Base-by-base conservation (phyloP, 1,284 basidiomycete species). In the Hemileia vastatrix region DNA sequence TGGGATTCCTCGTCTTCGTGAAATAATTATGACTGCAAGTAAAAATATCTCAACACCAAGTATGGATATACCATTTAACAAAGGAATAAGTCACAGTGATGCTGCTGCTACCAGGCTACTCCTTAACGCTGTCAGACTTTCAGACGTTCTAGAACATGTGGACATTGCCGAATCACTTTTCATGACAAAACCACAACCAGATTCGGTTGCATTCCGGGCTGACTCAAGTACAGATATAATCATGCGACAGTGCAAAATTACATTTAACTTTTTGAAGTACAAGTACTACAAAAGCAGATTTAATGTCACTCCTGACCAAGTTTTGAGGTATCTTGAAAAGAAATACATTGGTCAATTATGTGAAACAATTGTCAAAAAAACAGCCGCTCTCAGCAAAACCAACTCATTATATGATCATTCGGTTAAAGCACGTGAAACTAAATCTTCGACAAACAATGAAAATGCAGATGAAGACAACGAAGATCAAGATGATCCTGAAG, bases 11-110 rank as follows among this genome's bases (percentile, higher is more conserved):
- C 93, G 94, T 77, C 81, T 98, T 19, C 86, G 94, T 76, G 94
- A 98, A 79, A 96, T 98, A 71, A 90, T 98, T 73, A 97, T 98
- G 93, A 97, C 94, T 0, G 94, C 94, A 4, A 94, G 94, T 5
- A 84, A 85, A 70, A 88, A 93, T 71, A 94, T 94, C 63, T 93
- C 93, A 77, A 98, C 94, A 2, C 94, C 94, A 9, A 96, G 92
- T 18, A 98, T 98, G 95, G 86, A 81, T 45, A 86, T 98, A 77
- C 84, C 83, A 31, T 81, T 93, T 51, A 81, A 83, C 32, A 72
- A 77, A 56, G 81, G 78, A 24, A 79, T 83, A 40, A 70, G 82
- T 45, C 77, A 81, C 50, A 77, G 80, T 44, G 83, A 87, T 65
- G 79, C 90, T 58, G 83, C 84, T 65, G 74, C 79, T 6, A 96